Percentiles rank a stretch among this genome's conserved stretches.
These are phyloP conservation scores for Aaosphaeria pasadenensis DNA, from an alignment of 2,329 filamentous ascomycete genomes.

Conservation along the genomic window DNA sequence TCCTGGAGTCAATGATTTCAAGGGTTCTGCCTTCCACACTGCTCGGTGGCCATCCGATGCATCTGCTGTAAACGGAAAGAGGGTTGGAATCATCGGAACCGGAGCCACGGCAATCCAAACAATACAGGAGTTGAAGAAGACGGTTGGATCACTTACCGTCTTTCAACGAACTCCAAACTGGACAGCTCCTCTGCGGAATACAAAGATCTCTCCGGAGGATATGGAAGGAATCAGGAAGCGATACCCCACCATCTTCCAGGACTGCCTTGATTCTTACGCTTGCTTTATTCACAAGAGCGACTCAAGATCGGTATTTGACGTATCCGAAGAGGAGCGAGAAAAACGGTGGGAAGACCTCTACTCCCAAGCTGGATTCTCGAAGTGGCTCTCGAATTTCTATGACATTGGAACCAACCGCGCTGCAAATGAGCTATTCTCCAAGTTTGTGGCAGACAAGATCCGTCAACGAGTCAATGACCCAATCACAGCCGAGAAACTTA, in stretches of 20 bases:
- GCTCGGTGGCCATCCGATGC: constrained; percentile 53
- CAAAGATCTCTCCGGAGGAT: constrained; percentile 33
- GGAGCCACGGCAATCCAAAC: constrained; percentile 62
- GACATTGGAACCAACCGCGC: constrained; percentile 19
- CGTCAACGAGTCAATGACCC: constrained; percentile 36
- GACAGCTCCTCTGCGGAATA: constrained; percentile 52
- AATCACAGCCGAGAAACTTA: constrained; percentile 40
- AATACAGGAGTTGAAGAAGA: constrained; percentile 7
- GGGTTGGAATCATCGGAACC: constrained; percentile 59
- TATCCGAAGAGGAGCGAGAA: constrained; percentile 28
- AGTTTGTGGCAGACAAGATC: constrained; percentile 36
- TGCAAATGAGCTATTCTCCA: constrained; percentile 20
- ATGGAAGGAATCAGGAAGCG: constrained; percentile 25
- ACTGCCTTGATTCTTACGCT: constrained; percentile 13
- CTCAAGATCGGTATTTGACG: constrained; percentile 30
- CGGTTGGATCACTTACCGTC: constrained; percentile 6
- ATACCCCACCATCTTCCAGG: constrained; percentile 32
- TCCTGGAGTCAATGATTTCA: constrained; percentile 17
- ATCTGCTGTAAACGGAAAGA: constrained; percentile 44
- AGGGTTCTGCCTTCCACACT: constrained; percentile 48
- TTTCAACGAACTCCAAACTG: constrained; percentile 61
- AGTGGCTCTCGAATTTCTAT: constrained; percentile 25
- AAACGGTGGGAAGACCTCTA: constrained; percentile 18
- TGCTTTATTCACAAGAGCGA: constrained; percentile 29
- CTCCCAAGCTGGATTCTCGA: constrained; percentile 30